Evolutionary conservation across 352 stramenopile genomes (phyloP), one percentile per base, ranked within the genome.

Genomic region (Plasmopara muralis): DNA sequence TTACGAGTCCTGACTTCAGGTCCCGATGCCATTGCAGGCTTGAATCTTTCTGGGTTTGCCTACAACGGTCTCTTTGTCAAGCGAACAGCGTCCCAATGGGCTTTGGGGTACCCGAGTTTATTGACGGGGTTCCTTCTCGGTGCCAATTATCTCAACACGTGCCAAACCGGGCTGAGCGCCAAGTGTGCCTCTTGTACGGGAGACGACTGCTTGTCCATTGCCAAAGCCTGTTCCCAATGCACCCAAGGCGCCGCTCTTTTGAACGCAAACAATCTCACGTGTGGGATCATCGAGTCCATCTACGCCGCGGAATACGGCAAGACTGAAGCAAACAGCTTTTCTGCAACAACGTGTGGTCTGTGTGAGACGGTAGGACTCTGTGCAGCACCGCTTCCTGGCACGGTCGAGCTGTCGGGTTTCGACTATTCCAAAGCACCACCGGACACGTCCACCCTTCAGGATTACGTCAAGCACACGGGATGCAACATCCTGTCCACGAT

Each of bases 1-100:
- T 15, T 84, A 1, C 51, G 16, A 12, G 73, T 89, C 50, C 48
- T 87, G 0, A 41, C 43, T 0, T 16, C 5, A 0, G 67, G 72
- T 0, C 62, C 62, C 4, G 43, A 43, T 7, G 57, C 55, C 16
- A 70, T 90, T 28, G 52, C 43, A 12, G 54, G 62, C 30, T 43
- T 90, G 33, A 62, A 75, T 14, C 59, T 87, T 44, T 57, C 63
- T n/a, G 73, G 74, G 18, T 90, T 90, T 47, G 77, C 64, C 20
- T 88, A 84, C 64, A 90, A 90, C 54, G 80, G 80, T 0, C 37
- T 90, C 4, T 87, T 90, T 53, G 77, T 59, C 25, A 68, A 62
- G 33, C 80, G 74, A 43, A 66, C 64, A 10, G 68, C 83, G 18
- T 62, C 60, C 16, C 62, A 90, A 43, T 90, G 75, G 74, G 77